Percentiles rank a stretch among this genome's conserved stretches.
phyloP scores from a whole-genome alignment of 495 filamentous ascomycete species.

The Aspergillus sclerotioniger region DNA sequence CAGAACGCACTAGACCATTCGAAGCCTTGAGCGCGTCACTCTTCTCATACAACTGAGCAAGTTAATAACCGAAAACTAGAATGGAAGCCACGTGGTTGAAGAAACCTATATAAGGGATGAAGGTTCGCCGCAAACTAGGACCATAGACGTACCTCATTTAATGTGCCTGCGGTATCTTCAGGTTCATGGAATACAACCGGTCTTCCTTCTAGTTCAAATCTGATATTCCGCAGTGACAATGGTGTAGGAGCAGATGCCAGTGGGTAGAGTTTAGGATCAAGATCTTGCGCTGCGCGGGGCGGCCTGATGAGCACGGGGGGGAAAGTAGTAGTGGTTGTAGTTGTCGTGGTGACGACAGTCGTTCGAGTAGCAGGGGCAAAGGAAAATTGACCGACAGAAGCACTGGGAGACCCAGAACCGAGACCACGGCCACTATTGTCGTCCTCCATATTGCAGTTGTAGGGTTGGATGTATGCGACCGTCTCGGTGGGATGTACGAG shows the following conservation, averaged over 20 bases:
- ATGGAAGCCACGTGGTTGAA: neutral
- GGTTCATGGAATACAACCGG: constrained; percentile 67
- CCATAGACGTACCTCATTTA: constrained; percentile 53
- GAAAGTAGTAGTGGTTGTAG: constrained; percentile 85
- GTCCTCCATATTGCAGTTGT: constrained; percentile 34
- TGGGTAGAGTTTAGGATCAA: constrained; percentile 88
- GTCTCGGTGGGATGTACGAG: constrained; percentile 13
- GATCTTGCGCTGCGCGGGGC: constrained; percentile 66
- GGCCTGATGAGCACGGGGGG: constrained; percentile 78
- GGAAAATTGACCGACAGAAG: constrained; percentile 61
- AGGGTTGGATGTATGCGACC: constrained; percentile 18
- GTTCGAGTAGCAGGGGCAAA: constrained; percentile 71
- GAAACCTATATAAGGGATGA: neutral
- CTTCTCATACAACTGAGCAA: constrained; percentile 48
- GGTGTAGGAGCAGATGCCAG: constrained; percentile 81
- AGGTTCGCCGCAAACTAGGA: neutral
- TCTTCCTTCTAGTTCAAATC: constrained; percentile 66
- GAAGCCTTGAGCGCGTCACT: constrained; percentile 49
- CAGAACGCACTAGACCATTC: constrained; percentile 55
- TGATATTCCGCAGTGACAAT: constrained; percentile 65
- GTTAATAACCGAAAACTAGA: constrained; percentile 7
- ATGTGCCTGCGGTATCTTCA: constrained; percentile 52
- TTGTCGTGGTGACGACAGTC: constrained; percentile 87
- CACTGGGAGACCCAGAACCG: constrained; percentile 22
- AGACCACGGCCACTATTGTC: constrained; percentile 20